These are phyloP conservation scores for Aspergillus cavernicola DNA, from an alignment of 495 filamentous ascomycete species.

Conservation along the genomic window DNA sequence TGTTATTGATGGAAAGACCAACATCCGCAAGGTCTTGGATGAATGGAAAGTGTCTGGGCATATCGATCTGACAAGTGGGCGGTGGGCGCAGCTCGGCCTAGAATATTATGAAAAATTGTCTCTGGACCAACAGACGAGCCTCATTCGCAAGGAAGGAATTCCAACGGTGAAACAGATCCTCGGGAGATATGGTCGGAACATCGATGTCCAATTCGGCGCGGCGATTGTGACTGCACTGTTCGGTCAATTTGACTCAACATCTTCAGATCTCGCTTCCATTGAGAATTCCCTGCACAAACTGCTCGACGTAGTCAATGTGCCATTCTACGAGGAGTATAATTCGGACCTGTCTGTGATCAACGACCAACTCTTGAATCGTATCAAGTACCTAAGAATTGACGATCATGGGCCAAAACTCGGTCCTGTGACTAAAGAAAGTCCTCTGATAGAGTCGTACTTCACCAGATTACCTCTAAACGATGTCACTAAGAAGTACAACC, in stretches of 20 bases:
- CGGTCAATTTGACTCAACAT: slow-evolving; percentile 59
- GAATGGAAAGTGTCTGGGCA: slow-evolving; percentile 53
- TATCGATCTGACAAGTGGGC: slow-evolving; percentile 29
- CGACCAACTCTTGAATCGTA: slow-evolving; percentile 87
- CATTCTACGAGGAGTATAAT: slow-evolving; percentile 89
- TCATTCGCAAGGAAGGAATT: slow-evolving; percentile 61
- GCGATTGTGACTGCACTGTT: slow-evolving; percentile 64
- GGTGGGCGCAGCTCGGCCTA: slow-evolving; percentile 16
- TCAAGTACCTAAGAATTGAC: slow-evolving; percentile 88
- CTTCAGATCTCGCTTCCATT: slow-evolving; percentile 32
- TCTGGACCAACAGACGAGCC: slow-evolving; percentile 57
- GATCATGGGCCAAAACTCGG: slow-evolving; percentile 88
- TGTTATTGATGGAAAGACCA: slow-evolving; percentile 71
- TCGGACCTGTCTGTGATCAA: slow-evolving; percentile 75
- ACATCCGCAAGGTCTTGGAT: slow-evolving; percentile 62
- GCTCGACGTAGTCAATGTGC: slow-evolving; percentile 80
- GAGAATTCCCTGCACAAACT: slow-evolving; percentile 54
- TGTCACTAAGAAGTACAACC: slow-evolving; percentile 69
- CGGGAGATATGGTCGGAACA: slow-evolving; percentile 66
- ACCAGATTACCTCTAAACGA: slow-evolving; percentile 82
- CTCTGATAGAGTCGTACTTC: slow-evolving; percentile 95
- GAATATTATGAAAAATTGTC: slow-evolving; percentile 45
- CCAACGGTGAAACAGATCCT: slow-evolving; percentile 66
- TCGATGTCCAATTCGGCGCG: slow-evolving; percentile 65
- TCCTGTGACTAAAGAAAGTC: slow-evolving; percentile 66